Conservation (phyloP, 2,329 filamentous ascomycete species). For the Penicillium sp. region DNA sequence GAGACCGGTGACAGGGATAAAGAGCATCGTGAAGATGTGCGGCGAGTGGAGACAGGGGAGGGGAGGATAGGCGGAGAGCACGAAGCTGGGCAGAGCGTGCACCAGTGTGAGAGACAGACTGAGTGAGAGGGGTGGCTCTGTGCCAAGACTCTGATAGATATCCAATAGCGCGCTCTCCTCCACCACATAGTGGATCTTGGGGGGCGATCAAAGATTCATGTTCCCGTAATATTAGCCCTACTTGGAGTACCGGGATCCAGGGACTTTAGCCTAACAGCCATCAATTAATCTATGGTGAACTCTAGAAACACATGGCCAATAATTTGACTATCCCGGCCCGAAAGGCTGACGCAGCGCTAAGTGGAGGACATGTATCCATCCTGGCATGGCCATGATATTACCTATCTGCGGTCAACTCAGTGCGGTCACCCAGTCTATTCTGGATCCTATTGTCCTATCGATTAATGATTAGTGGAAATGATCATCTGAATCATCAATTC, state of each 20-base stretch:
- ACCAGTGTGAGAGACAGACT: too few species aligned
- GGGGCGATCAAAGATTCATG: conserved; percentile 17
- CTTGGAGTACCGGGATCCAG: background rate
- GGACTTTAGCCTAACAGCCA: too few species aligned
- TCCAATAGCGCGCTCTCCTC: conserved; percentile 9
- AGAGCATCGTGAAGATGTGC: conserved; percentile 11
- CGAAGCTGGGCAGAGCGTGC: conserved; percentile 14
- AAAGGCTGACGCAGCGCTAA: background rate
- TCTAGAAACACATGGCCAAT: conserved; percentile 4
- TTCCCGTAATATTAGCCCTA: conserved; percentile 12
- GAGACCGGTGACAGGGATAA: background rate
- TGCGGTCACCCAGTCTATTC: too few species aligned
- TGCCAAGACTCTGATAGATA: conserved; percentile 15
- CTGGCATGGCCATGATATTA: too few species aligned
- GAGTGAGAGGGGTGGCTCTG: too few species aligned
- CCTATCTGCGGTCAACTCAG: too few species aligned
- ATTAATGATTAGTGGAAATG: too few species aligned
- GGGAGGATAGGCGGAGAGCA: background rate
- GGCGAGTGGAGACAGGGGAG: background rate
- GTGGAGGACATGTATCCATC: background rate
- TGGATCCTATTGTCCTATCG: too few species aligned
- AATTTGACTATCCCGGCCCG: background rate
- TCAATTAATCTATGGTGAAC: conserved; percentile 1
- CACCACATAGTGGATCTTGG: background rate
- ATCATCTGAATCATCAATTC: too few species aligned